Conservation (phyloP, 345 rosid genomes). For the Syzygium oleosum region DNA sequence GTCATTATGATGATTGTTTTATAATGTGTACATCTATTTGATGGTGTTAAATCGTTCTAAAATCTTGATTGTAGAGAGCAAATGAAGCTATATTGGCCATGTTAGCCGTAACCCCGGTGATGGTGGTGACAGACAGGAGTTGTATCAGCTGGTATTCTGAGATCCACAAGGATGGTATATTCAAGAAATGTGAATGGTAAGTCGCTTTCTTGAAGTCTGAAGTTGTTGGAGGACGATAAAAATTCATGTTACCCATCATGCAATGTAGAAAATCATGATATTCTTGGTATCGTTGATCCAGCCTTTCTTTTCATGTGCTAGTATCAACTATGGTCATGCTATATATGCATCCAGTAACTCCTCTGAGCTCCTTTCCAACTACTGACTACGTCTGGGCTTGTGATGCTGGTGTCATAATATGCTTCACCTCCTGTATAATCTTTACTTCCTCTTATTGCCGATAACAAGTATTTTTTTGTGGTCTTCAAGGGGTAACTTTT, state of each 20-base stretch:
- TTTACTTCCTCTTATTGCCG: neutral
- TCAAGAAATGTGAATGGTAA: too few species aligned
- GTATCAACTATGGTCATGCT: constrained; percentile 30
- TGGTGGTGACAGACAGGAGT: too few species aligned
- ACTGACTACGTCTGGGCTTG: constrained; percentile 46
- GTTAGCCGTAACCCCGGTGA: constrained; percentile 33
- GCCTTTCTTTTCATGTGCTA: neutral
- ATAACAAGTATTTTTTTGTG: neutral
- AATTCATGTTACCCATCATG: too few species aligned
- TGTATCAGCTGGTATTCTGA: too few species aligned
- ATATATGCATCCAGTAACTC: neutral
- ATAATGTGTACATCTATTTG: neutral
- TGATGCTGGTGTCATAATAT: constrained; percentile 57
- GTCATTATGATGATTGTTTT: neutral
- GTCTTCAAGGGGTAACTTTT: neutral
- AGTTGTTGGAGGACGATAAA: too few species aligned
- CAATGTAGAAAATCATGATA: too few species aligned
- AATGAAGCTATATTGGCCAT: constrained; percentile 61
- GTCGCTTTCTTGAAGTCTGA: too few species aligned
- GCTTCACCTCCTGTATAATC: constrained; percentile 70
- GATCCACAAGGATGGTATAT: too few species aligned
- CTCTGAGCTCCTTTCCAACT: neutral
- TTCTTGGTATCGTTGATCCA: too few species aligned
- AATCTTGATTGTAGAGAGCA: constrained; percentile 33
- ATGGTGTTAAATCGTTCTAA: neutral